Conservation (phyloP, 2,329 filamentous ascomycete genomes). For the Talaromyces pinophilus region DNA sequence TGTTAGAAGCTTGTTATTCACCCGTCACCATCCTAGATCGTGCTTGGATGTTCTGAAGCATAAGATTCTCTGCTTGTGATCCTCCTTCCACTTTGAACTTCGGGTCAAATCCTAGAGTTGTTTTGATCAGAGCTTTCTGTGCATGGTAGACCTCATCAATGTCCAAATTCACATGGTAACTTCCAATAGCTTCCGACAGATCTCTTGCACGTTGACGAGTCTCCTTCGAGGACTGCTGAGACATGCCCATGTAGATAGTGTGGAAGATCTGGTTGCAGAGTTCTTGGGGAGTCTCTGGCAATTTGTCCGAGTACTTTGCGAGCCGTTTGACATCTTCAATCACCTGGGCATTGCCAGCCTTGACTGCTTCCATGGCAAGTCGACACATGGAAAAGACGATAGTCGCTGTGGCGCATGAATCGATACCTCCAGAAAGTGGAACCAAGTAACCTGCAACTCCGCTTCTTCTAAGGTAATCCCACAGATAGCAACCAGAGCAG, state of each 20-base stretch:
- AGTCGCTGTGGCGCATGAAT: constrained; percentile 34
- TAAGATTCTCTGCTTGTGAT: constrained; percentile 37
- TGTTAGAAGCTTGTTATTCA: neutral
- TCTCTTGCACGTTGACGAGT: constrained; percentile 66
- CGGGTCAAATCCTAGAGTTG: constrained; percentile 58
- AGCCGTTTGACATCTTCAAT: constrained; percentile 33
- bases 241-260: constrained; percentile 71
- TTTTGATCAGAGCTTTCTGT: constrained; percentile 39
- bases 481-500: constrained; percentile 30
- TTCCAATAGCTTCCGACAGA: constrained; percentile 61
- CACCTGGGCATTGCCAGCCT: constrained; percentile 30
- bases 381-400: constrained; percentile 40
- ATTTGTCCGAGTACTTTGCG: constrained; percentile 43
- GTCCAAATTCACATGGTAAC: constrained; percentile 69
- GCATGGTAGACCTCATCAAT: constrained; percentile 62
- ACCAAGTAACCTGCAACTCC: constrained; percentile 35
- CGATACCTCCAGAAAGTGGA: constrained; percentile 38
- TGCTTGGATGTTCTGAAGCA: constrained; percentile 60
- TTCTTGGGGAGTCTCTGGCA: constrained; percentile 59
- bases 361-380: constrained; percentile 32
- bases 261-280: constrained; percentile 59
- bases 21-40: constrained; percentile 62
- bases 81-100: constrained; percentile 66
- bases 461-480: constrained; percentile 37
- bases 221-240: constrained; percentile 63